These are phyloP conservation scores for Chaetomiaceae sp. DNA, from an alignment of 2,329 filamentous ascomycete species.

Conservation along the genomic window DNA sequence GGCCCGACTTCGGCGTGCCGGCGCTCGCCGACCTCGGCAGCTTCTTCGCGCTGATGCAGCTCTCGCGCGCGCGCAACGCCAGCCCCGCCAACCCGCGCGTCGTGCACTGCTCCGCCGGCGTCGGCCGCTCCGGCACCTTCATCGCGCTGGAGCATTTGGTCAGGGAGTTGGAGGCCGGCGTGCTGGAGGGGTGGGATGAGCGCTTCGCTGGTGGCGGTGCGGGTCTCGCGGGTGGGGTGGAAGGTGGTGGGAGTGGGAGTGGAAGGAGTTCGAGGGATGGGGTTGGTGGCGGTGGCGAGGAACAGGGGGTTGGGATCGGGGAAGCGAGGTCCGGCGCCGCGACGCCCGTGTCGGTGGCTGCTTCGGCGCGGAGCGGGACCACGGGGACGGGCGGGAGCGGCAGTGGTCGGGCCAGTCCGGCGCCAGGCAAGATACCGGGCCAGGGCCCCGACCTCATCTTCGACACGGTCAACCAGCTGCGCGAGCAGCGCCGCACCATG, in stretches of 20 bases:
- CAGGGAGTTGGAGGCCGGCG: conserved; percentile 70
- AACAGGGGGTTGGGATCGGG: no score
- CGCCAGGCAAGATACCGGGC: no score
- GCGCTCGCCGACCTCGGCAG: conserved; percentile 59
- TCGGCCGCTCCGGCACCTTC: conserved; percentile 91
- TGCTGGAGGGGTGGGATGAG: conserved; percentile 47
- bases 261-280: conserved; percentile 7
- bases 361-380: conserved; percentile 5
- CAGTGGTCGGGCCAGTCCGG: no score
- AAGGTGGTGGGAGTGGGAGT: background rate
- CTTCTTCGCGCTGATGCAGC: conserved; percentile 62
- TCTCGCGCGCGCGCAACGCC: conserved; percentile 55
- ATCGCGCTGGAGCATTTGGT: conserved; percentile 92
- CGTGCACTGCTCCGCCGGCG: conserved; percentile 83
- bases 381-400: no score
- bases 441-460: conserved; percentile 70
- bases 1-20: conserved; percentile 88
- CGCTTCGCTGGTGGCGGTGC: background rate
- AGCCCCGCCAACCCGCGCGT: conserved; percentile 65
- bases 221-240: background rate
- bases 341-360: background rate
- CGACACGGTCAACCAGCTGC: conserved; percentile 69
- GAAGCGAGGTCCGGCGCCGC: no score
- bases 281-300: conserved; percentile 2
- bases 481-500: conserved; percentile 90